These are phyloP conservation scores for Russula earlei DNA, from an alignment of 768 basidiomycete genomes.

Conservation along the genomic window DNA sequence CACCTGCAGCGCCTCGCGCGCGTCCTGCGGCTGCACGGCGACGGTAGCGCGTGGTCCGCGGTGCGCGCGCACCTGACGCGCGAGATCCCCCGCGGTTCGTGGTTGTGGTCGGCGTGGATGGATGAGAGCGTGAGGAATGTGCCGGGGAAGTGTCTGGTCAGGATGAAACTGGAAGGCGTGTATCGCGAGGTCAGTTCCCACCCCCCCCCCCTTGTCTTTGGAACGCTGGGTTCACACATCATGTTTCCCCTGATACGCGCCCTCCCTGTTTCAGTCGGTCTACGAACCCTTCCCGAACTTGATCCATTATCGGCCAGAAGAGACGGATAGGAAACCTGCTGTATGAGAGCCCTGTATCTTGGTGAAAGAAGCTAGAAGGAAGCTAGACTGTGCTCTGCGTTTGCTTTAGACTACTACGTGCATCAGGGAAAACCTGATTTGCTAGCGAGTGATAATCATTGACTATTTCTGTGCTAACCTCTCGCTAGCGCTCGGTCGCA, in stretches of 20 bases:
- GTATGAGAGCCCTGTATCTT: no score
- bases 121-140: constrained; percentile 24
- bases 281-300: constrained; percentile 45
- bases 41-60: constrained; percentile 43
- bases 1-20: constrained; percentile 50
- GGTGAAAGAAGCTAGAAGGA: not conserved
- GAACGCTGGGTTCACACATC: not conserved
- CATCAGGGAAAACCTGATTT: no score
- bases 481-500: no score
- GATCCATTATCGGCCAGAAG: constrained; percentile 34
- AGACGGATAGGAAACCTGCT: not conserved
- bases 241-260: not conserved
- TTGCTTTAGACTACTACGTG: no score
- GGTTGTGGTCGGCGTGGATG: constrained; percentile 39
- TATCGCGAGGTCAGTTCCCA: constrained; percentile 42
- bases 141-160: constrained; percentile 47
- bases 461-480: no score
- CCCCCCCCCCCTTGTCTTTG: not conserved
- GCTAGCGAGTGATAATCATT: no score
- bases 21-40: constrained; percentile 41
- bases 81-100: constrained; percentile 37
- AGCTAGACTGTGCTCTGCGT: no score
- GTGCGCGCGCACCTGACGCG: constrained; percentile 37
- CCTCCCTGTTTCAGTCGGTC: constrained; percentile 33
- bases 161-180: constrained; percentile 47